Evolutionary conservation across 208 protist genomes (phyloP).

Genomic region (Trypanosoma rangeli): DNA sequence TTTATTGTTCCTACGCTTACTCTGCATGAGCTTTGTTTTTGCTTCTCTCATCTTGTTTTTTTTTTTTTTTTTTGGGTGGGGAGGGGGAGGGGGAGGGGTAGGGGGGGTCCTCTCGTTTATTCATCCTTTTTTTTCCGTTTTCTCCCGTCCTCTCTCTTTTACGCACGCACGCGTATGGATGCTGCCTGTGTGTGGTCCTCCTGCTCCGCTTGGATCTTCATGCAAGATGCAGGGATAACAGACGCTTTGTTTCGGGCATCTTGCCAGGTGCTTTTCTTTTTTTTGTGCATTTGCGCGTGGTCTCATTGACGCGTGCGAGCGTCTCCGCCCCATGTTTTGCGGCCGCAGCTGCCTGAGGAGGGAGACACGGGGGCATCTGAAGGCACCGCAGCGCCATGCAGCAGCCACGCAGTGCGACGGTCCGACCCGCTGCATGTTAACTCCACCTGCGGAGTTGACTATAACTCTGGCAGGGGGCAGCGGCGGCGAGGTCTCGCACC

Average conservation of each 20-base stretch:
- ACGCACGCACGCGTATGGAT: neutral
- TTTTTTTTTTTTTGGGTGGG: constrained; percentile 15
- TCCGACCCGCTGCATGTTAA: neutral
- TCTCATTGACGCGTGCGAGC: too few species aligned
- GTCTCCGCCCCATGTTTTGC: too few species aligned
- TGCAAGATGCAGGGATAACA: neutral
- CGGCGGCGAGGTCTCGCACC: too few species aligned
- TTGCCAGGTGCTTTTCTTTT: neutral
- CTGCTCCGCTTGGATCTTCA: neutral
- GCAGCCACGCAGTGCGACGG: neutral
- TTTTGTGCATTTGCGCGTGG: neutral
- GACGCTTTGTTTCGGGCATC: neutral
- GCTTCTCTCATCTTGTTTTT: neutral
- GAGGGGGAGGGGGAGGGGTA: neutral
- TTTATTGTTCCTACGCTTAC: neutral
- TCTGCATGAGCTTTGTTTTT: constrained; percentile 17
- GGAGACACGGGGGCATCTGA: neutral
- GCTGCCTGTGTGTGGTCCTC: neutral
- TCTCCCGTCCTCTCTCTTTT: neutral
- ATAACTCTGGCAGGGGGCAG: too few species aligned
- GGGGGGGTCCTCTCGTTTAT: too few species aligned
- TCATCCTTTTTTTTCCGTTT: too few species aligned
- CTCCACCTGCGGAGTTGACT: too few species aligned
- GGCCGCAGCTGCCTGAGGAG: too few species aligned
- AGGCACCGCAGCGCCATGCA: neutral